Conservation (phyloP, 768 basidiomycete genomes). For the Russula ochroleuca region DNA sequence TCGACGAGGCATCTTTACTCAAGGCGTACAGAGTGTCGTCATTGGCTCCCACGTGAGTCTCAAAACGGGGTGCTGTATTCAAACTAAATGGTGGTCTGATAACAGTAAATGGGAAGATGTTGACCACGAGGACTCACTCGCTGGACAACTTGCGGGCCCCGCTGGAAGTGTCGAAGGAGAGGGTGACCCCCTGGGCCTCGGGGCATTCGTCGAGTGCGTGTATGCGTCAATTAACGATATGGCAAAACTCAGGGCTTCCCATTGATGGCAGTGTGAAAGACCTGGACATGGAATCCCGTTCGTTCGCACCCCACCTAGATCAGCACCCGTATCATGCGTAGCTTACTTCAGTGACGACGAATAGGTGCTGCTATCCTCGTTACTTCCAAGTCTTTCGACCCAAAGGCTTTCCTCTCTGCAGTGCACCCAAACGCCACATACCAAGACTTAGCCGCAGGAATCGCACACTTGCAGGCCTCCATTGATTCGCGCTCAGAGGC, state of each 20-base stretch:
- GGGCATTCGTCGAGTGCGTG: conserved; percentile 55
- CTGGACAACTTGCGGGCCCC: conserved; percentile 58
- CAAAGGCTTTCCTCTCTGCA: conserved; percentile 85
- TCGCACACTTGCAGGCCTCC: conserved; percentile 64
- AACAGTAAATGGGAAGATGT: conserved; percentile 85
- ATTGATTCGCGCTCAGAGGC: conserved; percentile 92
- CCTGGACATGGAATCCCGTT: conserved; percentile 77
- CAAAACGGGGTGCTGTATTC: background rate
- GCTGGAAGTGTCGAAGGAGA: conserved; percentile 50
- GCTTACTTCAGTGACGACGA: conserved; percentile 9
- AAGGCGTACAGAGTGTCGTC: conserved; percentile 84
- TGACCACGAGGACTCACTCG: conserved; percentile 78
- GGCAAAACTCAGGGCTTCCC: conserved; percentile 4
- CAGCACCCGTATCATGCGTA: conserved; percentile 3
- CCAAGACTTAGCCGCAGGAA: conserved; percentile 80
- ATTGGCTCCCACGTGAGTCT: conserved; percentile 63
- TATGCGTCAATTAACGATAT: background rate
- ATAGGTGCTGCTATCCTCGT: conserved; percentile 78
- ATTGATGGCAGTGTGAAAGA: conserved; percentile 47
- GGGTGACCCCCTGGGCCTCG: conserved; percentile 77
- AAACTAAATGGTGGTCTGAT: background rate
- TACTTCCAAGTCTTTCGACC: conserved; percentile 92
- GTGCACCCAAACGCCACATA: conserved; percentile 95
- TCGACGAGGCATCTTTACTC: conserved; percentile 78
- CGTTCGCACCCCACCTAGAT: conserved; percentile 30